These are phyloP conservation scores for Boletus sp. DNA, from an alignment of 1,284 basidiomycete genomes.

Conservation along the genomic window DNA sequence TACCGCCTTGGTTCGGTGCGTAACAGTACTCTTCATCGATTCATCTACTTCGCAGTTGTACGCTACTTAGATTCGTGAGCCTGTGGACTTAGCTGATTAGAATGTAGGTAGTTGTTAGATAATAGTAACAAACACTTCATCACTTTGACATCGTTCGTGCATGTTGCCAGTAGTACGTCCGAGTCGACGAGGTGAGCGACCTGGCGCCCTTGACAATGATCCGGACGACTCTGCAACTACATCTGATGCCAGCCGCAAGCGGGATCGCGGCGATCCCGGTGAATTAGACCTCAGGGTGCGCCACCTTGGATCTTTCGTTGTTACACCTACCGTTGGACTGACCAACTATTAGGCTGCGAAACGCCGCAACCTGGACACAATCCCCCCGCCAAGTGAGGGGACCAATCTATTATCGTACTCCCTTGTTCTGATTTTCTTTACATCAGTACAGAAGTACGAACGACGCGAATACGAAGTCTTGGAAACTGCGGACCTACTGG, in stretches of 20 bases:
- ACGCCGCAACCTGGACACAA: constrained; percentile 35
- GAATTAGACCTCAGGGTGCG: constrained; percentile 26
- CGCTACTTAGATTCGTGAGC: constrained; percentile 19
- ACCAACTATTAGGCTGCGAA: constrained; percentile 24
- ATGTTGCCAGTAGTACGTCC: constrained; percentile 6
- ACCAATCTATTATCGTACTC: background rate
- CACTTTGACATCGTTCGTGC: background rate
- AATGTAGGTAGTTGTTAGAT: constrained; percentile 16
- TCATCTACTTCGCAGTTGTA: constrained; percentile 16
- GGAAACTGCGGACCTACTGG: constrained; percentile 36
- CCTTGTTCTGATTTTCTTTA: constrained; percentile 4
- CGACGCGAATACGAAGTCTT: constrained; percentile 34
- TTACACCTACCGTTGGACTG: background rate
- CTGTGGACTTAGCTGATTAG: constrained; percentile 21
- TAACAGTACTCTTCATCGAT: background rate
- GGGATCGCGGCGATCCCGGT: constrained; percentile 21
- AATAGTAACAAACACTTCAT: background rate
- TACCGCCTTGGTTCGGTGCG: constrained; percentile 9
- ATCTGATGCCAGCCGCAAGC: constrained; percentile 37
- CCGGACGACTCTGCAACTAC: constrained; percentile 30
- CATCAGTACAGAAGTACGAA: constrained; percentile 32
- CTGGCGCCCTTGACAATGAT: constrained; percentile 36
- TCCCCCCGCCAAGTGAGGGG: constrained; percentile 24
- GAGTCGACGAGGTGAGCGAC: constrained; percentile 36
- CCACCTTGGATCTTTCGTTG: background rate